These are phyloP conservation scores for Metschnikowia continentalis DNA, from an alignment of 805 yeast species.

Conservation along the genomic window DNA sequence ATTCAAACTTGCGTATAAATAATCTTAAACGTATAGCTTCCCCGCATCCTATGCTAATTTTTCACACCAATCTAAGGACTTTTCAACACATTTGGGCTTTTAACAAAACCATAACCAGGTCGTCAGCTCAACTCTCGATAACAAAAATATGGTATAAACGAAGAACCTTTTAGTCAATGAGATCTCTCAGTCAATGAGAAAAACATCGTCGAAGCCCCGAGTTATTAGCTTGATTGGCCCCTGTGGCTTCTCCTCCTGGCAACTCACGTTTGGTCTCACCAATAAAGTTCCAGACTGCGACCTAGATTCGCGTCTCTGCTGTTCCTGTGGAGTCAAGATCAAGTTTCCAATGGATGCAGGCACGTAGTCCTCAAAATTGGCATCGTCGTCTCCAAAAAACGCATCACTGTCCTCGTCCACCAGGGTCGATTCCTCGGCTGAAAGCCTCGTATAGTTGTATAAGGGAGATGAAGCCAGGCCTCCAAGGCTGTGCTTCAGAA, in stretches of 20 bases:
- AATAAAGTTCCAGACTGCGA: conserved; percentile 43
- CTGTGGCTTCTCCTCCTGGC: background rate
- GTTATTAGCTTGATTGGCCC: background rate
- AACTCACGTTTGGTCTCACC: conserved; percentile 29
- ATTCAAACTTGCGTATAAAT: background rate
- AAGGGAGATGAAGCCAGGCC: background rate
- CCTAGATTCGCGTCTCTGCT: conserved; percentile 63
- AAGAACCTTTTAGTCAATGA: too few relatives aligned
- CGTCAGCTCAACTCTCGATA: too few relatives aligned
- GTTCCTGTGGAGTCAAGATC: conserved; percentile 72
- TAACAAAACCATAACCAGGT: background rate
- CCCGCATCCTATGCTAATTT: background rate
- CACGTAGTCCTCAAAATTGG: conserved; percentile 69
- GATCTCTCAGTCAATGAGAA: conserved; percentile 30
- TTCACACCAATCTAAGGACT: background rate
- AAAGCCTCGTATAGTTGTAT: background rate
- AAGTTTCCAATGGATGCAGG: conserved; percentile 80
- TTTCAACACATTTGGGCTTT: background rate
- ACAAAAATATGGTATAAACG: too few relatives aligned
- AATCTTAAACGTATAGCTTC: background rate
- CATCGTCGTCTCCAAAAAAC: conserved; percentile 22
- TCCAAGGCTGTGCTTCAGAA: background rate
- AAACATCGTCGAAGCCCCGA: conserved; percentile 28
- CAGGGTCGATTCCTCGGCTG: conserved; percentile 2
- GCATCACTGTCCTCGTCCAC: conserved; percentile 33